Evolutionary conservation across 2,329 filamentous ascomycete species (phyloP).

Genomic region (Colletotrichum godetiae): DNA sequence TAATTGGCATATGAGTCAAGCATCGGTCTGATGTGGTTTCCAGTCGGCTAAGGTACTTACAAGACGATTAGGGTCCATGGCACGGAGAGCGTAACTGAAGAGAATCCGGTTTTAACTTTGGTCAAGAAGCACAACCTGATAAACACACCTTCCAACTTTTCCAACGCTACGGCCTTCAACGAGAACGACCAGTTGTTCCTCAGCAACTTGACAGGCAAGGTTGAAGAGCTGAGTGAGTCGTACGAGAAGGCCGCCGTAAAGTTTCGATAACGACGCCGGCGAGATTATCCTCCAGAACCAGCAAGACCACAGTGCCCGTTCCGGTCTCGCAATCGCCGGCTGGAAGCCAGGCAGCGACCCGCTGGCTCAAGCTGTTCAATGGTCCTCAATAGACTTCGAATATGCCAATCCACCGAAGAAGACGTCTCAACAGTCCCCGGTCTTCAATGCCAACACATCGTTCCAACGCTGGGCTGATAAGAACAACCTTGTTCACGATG

Average conservation of each 20-base stretch:
- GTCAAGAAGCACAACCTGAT: conserved; percentile 68
- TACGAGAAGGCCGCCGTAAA: conserved; percentile 48
- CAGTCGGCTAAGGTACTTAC: no score
- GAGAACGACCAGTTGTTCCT: conserved; percentile 66
- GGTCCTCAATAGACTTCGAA: conserved; percentile 70
- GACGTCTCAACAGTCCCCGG: conserved; percentile 65
- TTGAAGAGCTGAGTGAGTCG: conserved; percentile 46
- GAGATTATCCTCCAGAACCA: conserved; percentile 67
- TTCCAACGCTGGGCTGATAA: conserved; percentile 72
- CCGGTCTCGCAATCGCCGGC: conserved; percentile 67
- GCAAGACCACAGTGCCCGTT: conserved; percentile 70
- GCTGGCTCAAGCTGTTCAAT: conserved; percentile 70
- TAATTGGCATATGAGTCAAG: no score
- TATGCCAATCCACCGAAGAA: conserved; percentile 67
- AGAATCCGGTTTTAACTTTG: conserved; percentile 73
- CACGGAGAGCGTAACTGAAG: conserved; percentile 42
- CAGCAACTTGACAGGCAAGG: conserved; percentile 59
- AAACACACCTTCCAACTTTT: conserved; percentile 69
- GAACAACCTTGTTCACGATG: conserved; percentile 71
- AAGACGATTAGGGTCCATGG: conserved; percentile 8
- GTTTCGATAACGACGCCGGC: conserved; percentile 65
- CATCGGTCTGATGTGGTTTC: no score
- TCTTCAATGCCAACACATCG: conserved; percentile 68
- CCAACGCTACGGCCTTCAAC: conserved; percentile 69
- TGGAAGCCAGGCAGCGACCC: conserved; percentile 71